Evolutionary conservation across 2,329 filamentous ascomycete genomes (phyloP).

Genomic region (Cladosporium sp.): DNA sequence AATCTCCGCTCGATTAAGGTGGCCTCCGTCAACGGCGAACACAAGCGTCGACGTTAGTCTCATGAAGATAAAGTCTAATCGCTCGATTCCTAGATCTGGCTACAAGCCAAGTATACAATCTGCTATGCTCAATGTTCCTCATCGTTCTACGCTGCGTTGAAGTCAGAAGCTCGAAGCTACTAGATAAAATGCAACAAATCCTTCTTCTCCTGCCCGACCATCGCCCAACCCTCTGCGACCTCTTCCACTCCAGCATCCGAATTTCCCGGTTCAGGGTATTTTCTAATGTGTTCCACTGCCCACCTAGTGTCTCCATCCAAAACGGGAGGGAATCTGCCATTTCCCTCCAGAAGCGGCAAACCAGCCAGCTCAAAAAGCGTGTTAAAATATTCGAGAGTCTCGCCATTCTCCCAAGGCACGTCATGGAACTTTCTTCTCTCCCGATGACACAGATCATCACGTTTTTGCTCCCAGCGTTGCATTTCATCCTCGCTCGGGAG

Average conservation of each 20-base stretch:
- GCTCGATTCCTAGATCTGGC: too few species aligned
- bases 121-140: too few species aligned
- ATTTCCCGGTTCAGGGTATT: constrained; percentile 15
- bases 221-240: background rate
- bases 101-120: too few species aligned
- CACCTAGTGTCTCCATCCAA: constrained; percentile 17
- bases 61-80: too few species aligned
- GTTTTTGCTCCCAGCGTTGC: constrained; percentile 43
- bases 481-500: constrained; percentile 43
- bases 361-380: constrained; percentile 48
- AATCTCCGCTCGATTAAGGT: too few species aligned
- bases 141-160: too few species aligned
- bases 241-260: background rate
- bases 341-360: constrained; percentile 37
- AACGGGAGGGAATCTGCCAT: constrained; percentile 18
- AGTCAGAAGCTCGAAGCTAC: too few species aligned
- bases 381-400: constrained; percentile 46
- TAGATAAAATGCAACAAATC: background rate
- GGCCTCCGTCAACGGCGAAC: too few species aligned
- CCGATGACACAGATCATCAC: constrained; percentile 28
- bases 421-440: constrained; percentile 49
- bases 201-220: background rate
- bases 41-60: too few species aligned
- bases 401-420: constrained; percentile 48
- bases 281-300: constrained; percentile 20